Conservation (phyloP, 2,329 filamentous ascomycete species). For the Colletotrichum sp. region DNA sequence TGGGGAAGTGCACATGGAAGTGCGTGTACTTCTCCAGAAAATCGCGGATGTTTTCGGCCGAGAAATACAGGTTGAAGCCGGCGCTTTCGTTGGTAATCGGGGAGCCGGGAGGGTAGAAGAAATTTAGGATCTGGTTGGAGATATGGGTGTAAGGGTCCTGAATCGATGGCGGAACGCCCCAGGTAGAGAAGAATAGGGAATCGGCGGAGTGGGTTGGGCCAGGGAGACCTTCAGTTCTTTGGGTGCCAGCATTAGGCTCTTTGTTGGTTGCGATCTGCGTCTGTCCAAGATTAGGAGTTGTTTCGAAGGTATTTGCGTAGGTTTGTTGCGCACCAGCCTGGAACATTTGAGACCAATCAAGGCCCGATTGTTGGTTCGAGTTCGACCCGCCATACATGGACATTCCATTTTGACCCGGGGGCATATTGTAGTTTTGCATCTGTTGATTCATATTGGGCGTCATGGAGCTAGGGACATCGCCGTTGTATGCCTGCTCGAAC, state of each 20-base stretch:
- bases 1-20: slow-evolving; percentile 76
- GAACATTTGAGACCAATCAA: slow-evolving; percentile 83
- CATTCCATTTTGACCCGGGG: slow-evolving; percentile 67
- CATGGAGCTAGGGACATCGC: slow-evolving; percentile 66
- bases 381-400: slow-evolving; percentile 66
- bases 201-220: slow-evolving; percentile 41
- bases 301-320: slow-evolving; percentile 64
- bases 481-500: slow-evolving; percentile 61
- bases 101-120: slow-evolving; percentile 62
- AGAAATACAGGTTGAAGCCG: slow-evolving; percentile 65
- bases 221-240: slow-evolving; percentile 51
- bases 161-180: slow-evolving; percentile 51
- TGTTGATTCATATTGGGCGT: slow-evolving; percentile 65
- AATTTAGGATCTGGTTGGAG: slow-evolving; percentile 60
- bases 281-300: slow-evolving; percentile 70
- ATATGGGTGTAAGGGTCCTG: slow-evolving; percentile 58
- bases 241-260: slow-evolving; percentile 63
- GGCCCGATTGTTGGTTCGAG: slow-evolving; percentile 64
- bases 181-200: slow-evolving; percentile 54
- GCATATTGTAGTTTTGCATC: slow-evolving; percentile 69
- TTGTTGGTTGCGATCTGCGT: slow-evolving; percentile 73
- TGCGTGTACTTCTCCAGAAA: slow-evolving; percentile 75
- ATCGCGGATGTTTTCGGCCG: slow-evolving; percentile 71
- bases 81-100: slow-evolving; percentile 59
- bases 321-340: slow-evolving; percentile 72